Base-by-base conservation (phyloP, 140 eudicot species). In the Senecio squalidus region DNA sequence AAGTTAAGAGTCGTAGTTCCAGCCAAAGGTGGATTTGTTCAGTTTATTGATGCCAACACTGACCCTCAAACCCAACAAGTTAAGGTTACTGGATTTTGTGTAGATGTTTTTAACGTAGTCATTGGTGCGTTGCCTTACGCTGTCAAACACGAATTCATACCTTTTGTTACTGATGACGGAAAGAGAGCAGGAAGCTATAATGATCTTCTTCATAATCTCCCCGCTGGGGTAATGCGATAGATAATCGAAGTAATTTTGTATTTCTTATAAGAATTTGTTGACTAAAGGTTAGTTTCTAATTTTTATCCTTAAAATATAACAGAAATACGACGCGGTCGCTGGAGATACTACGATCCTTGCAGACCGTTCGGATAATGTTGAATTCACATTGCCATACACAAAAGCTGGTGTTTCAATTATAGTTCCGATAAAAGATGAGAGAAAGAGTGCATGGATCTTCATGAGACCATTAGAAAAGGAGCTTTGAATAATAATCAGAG, bases 1-100 rank as follows among this genome's bases (percentile, higher is more conserved):
- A 72, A 36, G 63, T 62, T 81, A 25, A 61, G 38, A 56, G 62
- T 80, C 31, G 87, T 75, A 11, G 76, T 80, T 58, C 87, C 93
- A 22, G 66, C 65, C 3, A 80, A 63, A 62, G 36, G 46, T 17
- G 77, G 73, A 11, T 64, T 66, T 27, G 17, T 30, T 9, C 75
- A 77, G 78, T 76, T 36, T 36, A 10, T 36, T 8, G 14, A 36
- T 10, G 41, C 41, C 41, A 8, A 36, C 41, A 36, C 41, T 4
- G 41, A 36, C 13, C 15, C 41, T 36, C n/a, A 9, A 9, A 36
- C 41, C 11, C 41, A 36, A 36, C 41, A 9, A 36, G 41, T 36
- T 36, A 36, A 8, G 9, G 41, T n/a, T 8, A 36, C 41, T 8
- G 41, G 41, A 1, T 36, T 36, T 36, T 36, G 4, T 36, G 41